Base-by-base conservation (phyloP, 768 basidiomycete species). In the Termitomyces sp. region DNA sequence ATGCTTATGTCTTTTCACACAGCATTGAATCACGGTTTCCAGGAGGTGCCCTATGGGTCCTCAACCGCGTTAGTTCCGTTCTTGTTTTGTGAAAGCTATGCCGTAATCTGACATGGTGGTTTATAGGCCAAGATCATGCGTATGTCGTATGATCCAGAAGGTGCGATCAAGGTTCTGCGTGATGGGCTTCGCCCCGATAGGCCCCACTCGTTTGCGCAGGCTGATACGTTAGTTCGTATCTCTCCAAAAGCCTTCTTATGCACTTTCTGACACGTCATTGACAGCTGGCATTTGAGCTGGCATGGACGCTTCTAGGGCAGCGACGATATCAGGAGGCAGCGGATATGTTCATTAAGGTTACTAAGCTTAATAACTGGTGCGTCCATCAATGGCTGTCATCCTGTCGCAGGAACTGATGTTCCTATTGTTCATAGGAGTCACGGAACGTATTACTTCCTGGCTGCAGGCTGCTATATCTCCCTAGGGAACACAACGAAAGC, bases 371-470 rank as follows among this genome's bases (percentile, higher is more conserved):
- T 64, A 82, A 73, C 46, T 92, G 90, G 90, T 72, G 35, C 7
- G 77, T 70, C n/a, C 18, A 8, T 70, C 18, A 8, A 32, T 1
- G 28, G 50, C 35, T 13, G 35, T 26, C 59, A 16, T 28, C 20
- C 18, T 14, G 7, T 43, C 14, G 12, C n/a, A 4, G 56, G 42
- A 6, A 46, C 61, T 7, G 14, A 40, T 16, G 0, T 40, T 40
- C 9, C 40, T 10, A 0, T n/a, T 4, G 46, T 32, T n/a, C 7
- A 87, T 61, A 88, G 87, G 88, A 86, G 85, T 65, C 90, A 88
- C 53, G 88, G 80, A 3, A 91, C 90, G 10, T 92, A 92, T 68
- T 84, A 84, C 61, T 90, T 86, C 67, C 80, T 90, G 35, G 85
- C 87, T 22, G 88, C 86, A 79, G 87, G 90, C 1, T 92, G 90